Base-by-base conservation (phyloP, 192 early-diverging fungal species). In the Coemansia sp. region DNA sequence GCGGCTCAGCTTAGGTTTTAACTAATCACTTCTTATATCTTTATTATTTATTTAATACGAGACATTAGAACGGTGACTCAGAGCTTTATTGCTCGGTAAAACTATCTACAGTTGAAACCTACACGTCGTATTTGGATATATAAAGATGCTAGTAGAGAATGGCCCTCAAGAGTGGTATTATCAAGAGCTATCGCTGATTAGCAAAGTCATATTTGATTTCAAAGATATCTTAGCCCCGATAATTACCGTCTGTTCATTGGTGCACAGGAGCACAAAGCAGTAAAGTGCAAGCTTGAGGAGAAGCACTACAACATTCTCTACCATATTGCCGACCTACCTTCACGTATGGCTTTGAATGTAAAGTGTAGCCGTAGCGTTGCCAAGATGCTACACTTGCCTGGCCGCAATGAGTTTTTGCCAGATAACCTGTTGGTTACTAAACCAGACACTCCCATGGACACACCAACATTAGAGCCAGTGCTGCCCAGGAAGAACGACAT, bases 291-390 rank as follows among this genome's bases (percentile, higher is more conserved):
- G 9, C 38, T 77, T 34, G 86, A 85, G 61, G 93, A 93, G 37
- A 59, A 77, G 21, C 91, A 89, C 86, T 98, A 95, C 70, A 89
- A 87, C 3, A 90, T 90, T 0, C 87, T 94, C 60, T 95, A 95
- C 67, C 67, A 82, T 31, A 75, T 91, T 37, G 73, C 41, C 3
- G 37, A 34, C 21, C 59, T 69, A 3, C 67, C 67, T 27, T 27
- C 1, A 27, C 31, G 14, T 3, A 19, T 69, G 12, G 34, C n/a
- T 34, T 34, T 4, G 5, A 44, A 15, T 27, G 50, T 45, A 17
- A 45, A 6, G 10, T 45, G 42, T 17, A 45, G 42, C 42, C 42
- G 1, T 17, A 45, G 15, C 15, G 7, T 45, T 4, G 0, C 42
- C 42, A 45, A 45, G 42, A 4, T 15, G 42, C 59, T 69, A 12